phyloP scores from a whole-genome alignment of 176 grass and related monocot species.

The Carex cristatella region DNA sequence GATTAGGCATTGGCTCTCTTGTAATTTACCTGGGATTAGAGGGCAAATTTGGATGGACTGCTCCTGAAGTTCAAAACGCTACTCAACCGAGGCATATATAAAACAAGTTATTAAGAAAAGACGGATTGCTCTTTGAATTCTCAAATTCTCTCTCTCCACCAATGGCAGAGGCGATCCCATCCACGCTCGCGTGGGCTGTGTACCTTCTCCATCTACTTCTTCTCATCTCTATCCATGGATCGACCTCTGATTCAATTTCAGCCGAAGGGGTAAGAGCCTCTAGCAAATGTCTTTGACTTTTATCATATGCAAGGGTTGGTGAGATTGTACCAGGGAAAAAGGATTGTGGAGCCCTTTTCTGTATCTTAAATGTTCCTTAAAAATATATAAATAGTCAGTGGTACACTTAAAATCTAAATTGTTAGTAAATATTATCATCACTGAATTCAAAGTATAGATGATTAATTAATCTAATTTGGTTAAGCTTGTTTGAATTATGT shows the following conservation, averaged over 20 bases:
- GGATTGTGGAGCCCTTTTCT: not conserved
- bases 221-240: slow-evolving; percentile 14
- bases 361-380: not conserved
- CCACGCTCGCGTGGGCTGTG: not conserved
- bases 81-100: not conserved
- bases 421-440: not conserved
- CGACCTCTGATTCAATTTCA: slow-evolving; percentile 1
- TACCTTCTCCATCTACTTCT: slow-evolving; percentile 16
- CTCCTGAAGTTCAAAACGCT: not conserved
- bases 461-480: slow-evolving; percentile 1
- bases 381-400: not conserved
- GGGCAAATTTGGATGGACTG: not conserved
- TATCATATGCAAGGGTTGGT: not conserved
- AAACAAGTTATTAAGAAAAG: not conserved
- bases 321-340: not conserved
- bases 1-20: not conserved
- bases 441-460: not conserved
- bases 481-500: not conserved
- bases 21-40: not conserved
- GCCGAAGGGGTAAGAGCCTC: slow-evolving; percentile 10
- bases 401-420: not conserved
- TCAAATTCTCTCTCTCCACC: not conserved
- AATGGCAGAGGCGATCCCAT: not conserved
- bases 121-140: not conserved
- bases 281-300: not conserved